Evolutionary conservation across 306 rosid genomes (phyloP).

Genomic region (Geum urbanum): DNA sequence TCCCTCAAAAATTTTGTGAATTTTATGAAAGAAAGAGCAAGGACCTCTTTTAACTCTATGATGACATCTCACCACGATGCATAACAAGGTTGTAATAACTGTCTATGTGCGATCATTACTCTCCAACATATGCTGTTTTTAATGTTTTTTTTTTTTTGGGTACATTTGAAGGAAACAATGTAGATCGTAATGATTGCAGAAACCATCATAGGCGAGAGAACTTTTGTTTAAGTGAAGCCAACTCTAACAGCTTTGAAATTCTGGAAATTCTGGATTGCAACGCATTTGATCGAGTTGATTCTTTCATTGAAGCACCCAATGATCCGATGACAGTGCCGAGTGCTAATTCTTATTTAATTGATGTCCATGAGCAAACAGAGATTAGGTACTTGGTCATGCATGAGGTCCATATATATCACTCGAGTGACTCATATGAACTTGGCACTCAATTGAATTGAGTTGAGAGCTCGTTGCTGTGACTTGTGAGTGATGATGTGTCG

Average conservation of each 20-base stretch:
- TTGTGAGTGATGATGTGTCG: too few species aligned
- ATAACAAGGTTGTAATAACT: background rate
- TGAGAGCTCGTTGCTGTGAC: too few species aligned
- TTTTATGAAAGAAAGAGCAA: background rate
- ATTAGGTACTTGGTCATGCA: background rate
- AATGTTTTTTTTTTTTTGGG: too few species aligned
- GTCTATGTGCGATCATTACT: background rate
- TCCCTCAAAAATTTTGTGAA: background rate
- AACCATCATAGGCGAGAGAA: background rate
- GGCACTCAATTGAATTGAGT: too few species aligned
- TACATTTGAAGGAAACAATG: background rate
- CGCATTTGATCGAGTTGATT: background rate
- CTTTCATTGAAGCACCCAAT: background rate
- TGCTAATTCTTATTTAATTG: background rate
- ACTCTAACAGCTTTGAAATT: background rate
- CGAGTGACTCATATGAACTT: background rate
- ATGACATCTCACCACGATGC: background rate
- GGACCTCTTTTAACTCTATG: background rate
- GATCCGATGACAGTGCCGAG: background rate
- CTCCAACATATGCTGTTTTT: background rate
- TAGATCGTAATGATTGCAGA: background rate
- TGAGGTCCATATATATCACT: background rate
- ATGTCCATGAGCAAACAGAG: background rate
- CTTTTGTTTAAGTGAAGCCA: constrained; percentile 2
- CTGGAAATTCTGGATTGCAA: background rate